These are phyloP conservation scores for Phytophthora boehmeriae DNA, from an alignment of 352 stramenopile genomes.

Conservation along the genomic window DNA sequence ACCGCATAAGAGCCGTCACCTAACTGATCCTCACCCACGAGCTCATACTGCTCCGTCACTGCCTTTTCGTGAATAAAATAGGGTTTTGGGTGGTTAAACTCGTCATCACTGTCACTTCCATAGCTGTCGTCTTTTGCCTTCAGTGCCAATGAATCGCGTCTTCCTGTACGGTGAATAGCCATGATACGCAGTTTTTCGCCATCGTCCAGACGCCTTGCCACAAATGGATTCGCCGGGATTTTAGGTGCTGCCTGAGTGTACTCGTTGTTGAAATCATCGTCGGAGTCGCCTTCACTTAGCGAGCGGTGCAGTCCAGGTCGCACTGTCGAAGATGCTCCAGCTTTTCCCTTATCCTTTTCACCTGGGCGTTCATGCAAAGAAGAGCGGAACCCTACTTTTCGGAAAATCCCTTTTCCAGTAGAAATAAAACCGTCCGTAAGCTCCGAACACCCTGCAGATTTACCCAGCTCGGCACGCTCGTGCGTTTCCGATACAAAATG, in stretches of 20 bases:
- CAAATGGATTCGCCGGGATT: slow-evolving; percentile 82
- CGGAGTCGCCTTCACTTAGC: slow-evolving; percentile 37
- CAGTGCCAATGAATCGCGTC: slow-evolving; percentile 52
- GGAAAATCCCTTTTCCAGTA: slow-evolving; percentile 87
- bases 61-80: slow-evolving; percentile 91
- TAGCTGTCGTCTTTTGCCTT: slow-evolving; percentile 51
- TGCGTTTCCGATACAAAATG: slow-evolving; percentile 47
- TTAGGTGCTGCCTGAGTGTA: slow-evolving; percentile 83
- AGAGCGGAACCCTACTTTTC: slow-evolving; percentile 74
- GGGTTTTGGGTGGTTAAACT: slow-evolving; percentile 65
- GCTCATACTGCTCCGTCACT: slow-evolving; percentile 88
- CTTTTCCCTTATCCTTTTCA: slow-evolving; percentile 43
- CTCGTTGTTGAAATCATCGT: slow-evolving; percentile 59
- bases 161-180: slow-evolving; percentile 76
- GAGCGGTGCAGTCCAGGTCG: slow-evolving; percentile 34
- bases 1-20: slow-evolving; percentile 90
- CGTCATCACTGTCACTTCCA: slow-evolving; percentile 67
- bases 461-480: slow-evolving; percentile 53
- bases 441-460: slow-evolving; percentile 56
- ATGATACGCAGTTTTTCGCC: slow-evolving; percentile 84
- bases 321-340: slow-evolving; percentile 29
- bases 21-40: slow-evolving; percentile 83
- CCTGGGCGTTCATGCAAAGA: slow-evolving; percentile 40
- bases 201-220: slow-evolving; percentile 80
- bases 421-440: slow-evolving; percentile 85